Base-by-base conservation (phyloP, 1,139 yeast genomes). In the Meyerozyma smithsonii region DNA sequence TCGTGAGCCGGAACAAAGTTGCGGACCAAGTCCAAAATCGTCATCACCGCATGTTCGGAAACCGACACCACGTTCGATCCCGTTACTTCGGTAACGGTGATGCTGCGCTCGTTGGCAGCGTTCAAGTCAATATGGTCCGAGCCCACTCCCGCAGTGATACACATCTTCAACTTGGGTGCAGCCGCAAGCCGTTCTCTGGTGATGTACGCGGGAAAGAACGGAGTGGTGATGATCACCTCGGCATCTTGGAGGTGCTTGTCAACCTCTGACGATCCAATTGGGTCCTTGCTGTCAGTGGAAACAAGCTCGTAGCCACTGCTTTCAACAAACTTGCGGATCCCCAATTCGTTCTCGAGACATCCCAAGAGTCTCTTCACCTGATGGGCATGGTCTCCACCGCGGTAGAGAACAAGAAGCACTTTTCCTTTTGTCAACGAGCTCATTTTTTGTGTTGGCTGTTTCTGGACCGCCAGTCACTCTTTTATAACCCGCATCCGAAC, bases 141-240 rank as follows among this genome's bases (percentile, higher is more conserved):
- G 6, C 95, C 95, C 45, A 85, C 90, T 50, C 94, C 95, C 7
- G 94, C 94, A 39, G 92, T 85, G 52, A 84, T 69, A 47, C 84
- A 72, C 43, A 82, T 59, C 66, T 84, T 84, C 62, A 85, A 74
- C 46, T 84, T 84, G 56, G 81, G 81, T 37, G 94, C 92, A 56
- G 77, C 76, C 39, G 64, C 79, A 48, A 85, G 72, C 52, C 94
- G 72, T 52, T 79, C 69, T 68, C 47, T 83, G 39, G 83, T 78
- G 56, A 85, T 69, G 62, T 85, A 85, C 25, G 84, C 94, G 7
- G 95, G 95, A 66, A 76, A 87, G 72, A 85, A 85, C 4, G 95
- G 95, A 19, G 92, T 84, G 39, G 92, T 81, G 62, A 85, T 84
- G 54, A 85, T 75, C 41, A 85, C 67, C 51, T 85, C 94, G 5